These are phyloP conservation scores for Boletus sensibilis DNA, from an alignment of 768 basidiomycete species.

Conservation along the genomic window DNA sequence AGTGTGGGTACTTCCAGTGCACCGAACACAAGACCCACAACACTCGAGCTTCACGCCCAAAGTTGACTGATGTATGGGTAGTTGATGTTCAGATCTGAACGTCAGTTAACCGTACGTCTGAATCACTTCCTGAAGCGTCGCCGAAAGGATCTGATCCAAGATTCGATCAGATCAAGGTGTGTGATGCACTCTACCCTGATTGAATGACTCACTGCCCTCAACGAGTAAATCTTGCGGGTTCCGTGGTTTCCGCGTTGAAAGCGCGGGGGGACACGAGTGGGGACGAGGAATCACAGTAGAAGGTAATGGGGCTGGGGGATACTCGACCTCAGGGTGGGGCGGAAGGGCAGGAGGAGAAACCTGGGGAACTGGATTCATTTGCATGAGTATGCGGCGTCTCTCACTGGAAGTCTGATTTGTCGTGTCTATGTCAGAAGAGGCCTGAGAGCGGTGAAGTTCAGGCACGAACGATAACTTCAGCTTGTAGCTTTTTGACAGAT, in stretches of 20 bases:
- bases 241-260: neutral
- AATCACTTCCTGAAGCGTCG: neutral
- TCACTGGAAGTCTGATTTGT: neutral
- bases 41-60: too few relatives aligned
- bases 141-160: neutral
- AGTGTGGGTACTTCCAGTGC: too few relatives aligned
- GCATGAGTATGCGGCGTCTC: neutral
- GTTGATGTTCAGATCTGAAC: neutral
- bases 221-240: neutral
- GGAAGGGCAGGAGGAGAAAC: too few relatives aligned
- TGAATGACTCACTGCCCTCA: neutral
- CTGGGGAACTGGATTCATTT: neutral
- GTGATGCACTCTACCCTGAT: too few relatives aligned
- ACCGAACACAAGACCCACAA: too few relatives aligned
- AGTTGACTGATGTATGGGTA: neutral
- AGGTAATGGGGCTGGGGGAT: fast-evolving
- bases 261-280: constrained; percentile 1
- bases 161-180: neutral
- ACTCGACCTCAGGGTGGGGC: fast-evolving
- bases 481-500: neutral
- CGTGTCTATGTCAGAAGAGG: neutral
- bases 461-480: neutral
- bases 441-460: neutral
- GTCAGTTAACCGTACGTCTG: neutral
- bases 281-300: neutral